These are phyloP conservation scores for Penstemon barbatus DNA, from an alignment of 257 asterid genomes.

Conservation along the genomic window DNA sequence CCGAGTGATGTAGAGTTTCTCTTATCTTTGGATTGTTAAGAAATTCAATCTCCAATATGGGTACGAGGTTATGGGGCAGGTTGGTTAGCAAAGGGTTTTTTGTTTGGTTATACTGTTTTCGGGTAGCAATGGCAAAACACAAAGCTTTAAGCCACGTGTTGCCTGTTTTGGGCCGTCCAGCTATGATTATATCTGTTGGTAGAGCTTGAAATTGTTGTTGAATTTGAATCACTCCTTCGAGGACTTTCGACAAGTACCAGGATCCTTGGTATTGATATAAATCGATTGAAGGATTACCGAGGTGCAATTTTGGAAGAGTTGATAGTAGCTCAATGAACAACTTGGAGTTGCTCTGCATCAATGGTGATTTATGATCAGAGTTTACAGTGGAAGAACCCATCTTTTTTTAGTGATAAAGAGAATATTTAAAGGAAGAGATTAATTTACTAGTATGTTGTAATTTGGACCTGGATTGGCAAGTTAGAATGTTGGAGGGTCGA, in stretches of 20 bases:
- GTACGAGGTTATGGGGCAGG: not conserved
- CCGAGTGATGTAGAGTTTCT: not conserved
- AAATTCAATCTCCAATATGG: not conserved
- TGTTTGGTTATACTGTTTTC: not conserved
- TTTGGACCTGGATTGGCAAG: too few relatives aligned
- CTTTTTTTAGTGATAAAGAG: too few relatives aligned
- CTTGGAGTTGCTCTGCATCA: too few relatives aligned
- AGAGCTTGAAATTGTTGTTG: not conserved
- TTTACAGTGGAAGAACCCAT: too few relatives aligned
- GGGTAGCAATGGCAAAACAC: not conserved
- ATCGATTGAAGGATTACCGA: not conserved
- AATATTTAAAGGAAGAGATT: too few relatives aligned
- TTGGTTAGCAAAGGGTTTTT: not conserved
- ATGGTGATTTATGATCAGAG: too few relatives aligned
- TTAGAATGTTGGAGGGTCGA: too few relatives aligned
- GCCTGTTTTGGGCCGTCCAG: constrained; percentile 7
- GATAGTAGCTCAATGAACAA: not conserved
- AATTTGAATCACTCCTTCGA: not conserved
- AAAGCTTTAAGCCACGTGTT: constrained; percentile 2
- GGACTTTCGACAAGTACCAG: not conserved
- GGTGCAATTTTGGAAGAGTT: not conserved
- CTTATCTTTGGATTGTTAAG: not conserved
- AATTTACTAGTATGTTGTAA: too few relatives aligned
- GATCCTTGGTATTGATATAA: not conserved
- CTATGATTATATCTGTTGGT: not conserved